phyloP scores from a whole-genome alignment of 2,329 filamentous ascomycete species.

The Chlorencoelia australis region DNA sequence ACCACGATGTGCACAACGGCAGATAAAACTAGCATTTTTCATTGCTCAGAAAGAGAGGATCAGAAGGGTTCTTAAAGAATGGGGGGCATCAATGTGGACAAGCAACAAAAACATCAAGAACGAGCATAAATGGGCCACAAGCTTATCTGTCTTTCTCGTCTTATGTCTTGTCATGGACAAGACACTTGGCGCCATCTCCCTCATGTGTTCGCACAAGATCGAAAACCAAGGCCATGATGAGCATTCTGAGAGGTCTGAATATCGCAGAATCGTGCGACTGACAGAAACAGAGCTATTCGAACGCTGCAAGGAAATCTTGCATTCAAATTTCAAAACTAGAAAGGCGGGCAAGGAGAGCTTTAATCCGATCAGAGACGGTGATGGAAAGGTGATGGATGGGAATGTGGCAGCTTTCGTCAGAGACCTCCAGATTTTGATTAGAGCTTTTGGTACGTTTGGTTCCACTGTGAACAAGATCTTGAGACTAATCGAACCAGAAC shows the following conservation, averaged over 20 bases:
- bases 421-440: conserved; percentile 17
- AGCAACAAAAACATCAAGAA: conserved; percentile 18
- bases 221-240: conserved; percentile 15
- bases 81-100: conserved; percentile 25
- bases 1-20: conserved; percentile 22
- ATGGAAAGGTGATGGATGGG: conserved; percentile 15
- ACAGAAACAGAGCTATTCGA: conserved; percentile 25
- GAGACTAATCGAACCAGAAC: conserved; percentile 8
- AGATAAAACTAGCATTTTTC: conserved; percentile 26
- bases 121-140: conserved; percentile 24
- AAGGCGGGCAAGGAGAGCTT: conserved; percentile 26
- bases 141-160: conserved; percentile 23
- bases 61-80: conserved; percentile 20
- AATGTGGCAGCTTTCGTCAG: conserved; percentile 16
- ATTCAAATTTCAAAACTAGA: conserved; percentile 26
- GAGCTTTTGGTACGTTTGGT: conserved; percentile 20
- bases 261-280: conserved; percentile 17
- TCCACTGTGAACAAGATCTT: neutral
- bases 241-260: conserved; percentile 14
- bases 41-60: conserved; percentile 21
- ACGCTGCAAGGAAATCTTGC: conserved; percentile 26
- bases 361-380: conserved; percentile 25
- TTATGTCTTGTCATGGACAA: conserved; percentile 24
- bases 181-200: conserved; percentile 11
- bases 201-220: conserved; percentile 18